Conservation (phyloP, 345 rosid species). For the Sisymbrium irio region DNA sequence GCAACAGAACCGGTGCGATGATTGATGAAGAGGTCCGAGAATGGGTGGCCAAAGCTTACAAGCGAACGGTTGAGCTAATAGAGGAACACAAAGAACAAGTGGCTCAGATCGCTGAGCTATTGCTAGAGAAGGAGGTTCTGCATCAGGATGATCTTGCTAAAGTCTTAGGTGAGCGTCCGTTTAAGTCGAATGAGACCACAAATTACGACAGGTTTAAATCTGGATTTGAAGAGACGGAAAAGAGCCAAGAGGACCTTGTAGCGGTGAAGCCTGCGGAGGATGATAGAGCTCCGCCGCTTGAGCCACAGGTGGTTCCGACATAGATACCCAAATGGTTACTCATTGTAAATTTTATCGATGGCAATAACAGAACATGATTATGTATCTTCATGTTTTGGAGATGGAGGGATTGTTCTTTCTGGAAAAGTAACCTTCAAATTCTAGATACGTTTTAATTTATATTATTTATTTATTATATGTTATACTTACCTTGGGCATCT, state of each 20-base stretch:
- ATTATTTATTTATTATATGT: neutral
- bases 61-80: slow-evolving; percentile 53
- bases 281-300: slow-evolving; percentile 50
- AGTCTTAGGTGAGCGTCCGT: slow-evolving; percentile 85
- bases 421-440: neutral
- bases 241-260: slow-evolving; percentile 25
- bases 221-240: slow-evolving; percentile 55
- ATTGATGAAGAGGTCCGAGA: slow-evolving; percentile 84
- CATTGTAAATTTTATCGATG: slow-evolving; percentile 20
- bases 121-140: slow-evolving; percentile 86
- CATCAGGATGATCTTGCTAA: slow-evolving; percentile 73
- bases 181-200: slow-evolving; percentile 55
- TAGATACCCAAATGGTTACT: slow-evolving; percentile 12
- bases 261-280: slow-evolving; percentile 40
- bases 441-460: too few species aligned
- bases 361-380: slow-evolving; percentile 15
- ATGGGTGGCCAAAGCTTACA: slow-evolving; percentile 82
- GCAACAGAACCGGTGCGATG: slow-evolving; percentile 84
- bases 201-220: slow-evolving; percentile 74
- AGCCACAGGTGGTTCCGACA: slow-evolving; percentile 68
- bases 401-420: slow-evolving; percentile 10
- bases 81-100: slow-evolving; percentile 82
- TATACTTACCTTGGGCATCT: neutral
- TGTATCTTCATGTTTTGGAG: slow-evolving; percentile 19
- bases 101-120: slow-evolving; percentile 75